phyloP scores from a whole-genome alignment of 176 grass and related monocot genomes.

The Aegilops longissima region DNA sequence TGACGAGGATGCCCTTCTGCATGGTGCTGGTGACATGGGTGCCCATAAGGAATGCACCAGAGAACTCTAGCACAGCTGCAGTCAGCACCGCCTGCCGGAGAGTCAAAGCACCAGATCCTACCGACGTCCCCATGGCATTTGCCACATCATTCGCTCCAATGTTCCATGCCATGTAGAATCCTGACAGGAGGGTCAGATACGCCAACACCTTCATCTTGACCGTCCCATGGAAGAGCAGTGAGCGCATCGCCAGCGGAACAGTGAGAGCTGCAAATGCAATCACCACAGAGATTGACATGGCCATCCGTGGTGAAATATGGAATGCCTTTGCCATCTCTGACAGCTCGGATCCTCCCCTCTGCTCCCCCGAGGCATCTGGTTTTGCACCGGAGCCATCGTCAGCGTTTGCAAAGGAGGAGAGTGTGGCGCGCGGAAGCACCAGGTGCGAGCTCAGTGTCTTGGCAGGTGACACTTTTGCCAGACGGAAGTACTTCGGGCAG shows the following conservation, averaged over 20 bases:
- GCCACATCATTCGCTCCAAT: constrained; percentile 98
- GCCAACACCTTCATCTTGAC: constrained; percentile 60
- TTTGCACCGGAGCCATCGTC: constrained; percentile 45
- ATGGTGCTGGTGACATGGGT: constrained; percentile 97
- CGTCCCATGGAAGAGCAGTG: constrained; percentile 49
- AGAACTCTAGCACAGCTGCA: constrained; percentile 88
- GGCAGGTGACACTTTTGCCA: constrained; percentile 4
- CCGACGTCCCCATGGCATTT: constrained; percentile 98
- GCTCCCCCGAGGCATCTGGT: constrained; percentile 3
- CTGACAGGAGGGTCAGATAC: constrained; percentile 68
- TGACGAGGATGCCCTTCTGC: constrained; percentile 94
- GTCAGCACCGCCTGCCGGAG: constrained; percentile 88
- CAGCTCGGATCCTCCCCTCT: constrained; percentile 25
- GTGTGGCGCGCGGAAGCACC: constrained; percentile 40
- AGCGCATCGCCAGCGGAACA: constrained; percentile 64
- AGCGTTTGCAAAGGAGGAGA: constrained; percentile 66
- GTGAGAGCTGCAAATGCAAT: constrained; percentile 79
- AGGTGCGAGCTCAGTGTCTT: constrained; percentile 17
- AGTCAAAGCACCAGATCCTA: constrained; percentile 91
- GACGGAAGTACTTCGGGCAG: background rate
- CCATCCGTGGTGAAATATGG: constrained; percentile 71
- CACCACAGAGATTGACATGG: constrained; percentile 53
- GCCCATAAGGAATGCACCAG: constrained; percentile 94
- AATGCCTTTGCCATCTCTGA: constrained; percentile 86
- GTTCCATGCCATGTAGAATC: constrained; percentile 99